Conservation (phyloP, 306 rosid genomes). For the Castanea crenata region DNA sequence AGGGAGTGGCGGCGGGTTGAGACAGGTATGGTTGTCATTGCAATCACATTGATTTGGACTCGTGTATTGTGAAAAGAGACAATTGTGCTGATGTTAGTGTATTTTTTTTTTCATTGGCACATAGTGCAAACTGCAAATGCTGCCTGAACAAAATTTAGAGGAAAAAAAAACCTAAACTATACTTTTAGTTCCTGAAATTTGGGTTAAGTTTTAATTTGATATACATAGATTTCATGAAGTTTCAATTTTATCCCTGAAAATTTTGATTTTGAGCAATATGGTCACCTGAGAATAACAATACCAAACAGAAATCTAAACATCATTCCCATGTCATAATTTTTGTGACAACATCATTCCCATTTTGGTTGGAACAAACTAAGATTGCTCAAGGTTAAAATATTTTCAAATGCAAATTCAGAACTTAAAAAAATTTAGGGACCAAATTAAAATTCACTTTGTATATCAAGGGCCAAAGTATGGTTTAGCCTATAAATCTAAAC, state of each 20-base stretch:
- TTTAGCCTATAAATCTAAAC: not conserved
- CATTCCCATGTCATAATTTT: not conserved
- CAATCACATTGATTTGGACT: not conserved
- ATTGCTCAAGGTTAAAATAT: not conserved
- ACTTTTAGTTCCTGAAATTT: not conserved
- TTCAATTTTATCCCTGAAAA: not conserved
- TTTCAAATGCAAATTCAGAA: not conserved
- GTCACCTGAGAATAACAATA: not conserved
- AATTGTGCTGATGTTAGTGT: not conserved
- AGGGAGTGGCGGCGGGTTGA: constrained; percentile 28
- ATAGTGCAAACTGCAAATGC: not conserved
- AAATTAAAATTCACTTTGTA: not conserved
- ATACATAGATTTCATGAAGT: too few relatives aligned
- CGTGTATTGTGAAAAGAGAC: not conserved
- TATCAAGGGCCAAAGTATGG: not conserved
- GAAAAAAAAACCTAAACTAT: not conserved
- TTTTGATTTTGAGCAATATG: not conserved
- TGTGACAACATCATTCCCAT: not conserved
- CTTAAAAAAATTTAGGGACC: not conserved
- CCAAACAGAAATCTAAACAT: too few relatives aligned
- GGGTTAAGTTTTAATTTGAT: not conserved
- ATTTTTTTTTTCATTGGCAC: not conserved
- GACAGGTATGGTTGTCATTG: constrained; percentile 25
- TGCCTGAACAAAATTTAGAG: not conserved
- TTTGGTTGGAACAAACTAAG: not conserved